Evolutionary conservation across 257 asterid species (phyloP), one percentile per base, ranked within the genome.

Genomic region (Solanum verrucosum): DNA sequence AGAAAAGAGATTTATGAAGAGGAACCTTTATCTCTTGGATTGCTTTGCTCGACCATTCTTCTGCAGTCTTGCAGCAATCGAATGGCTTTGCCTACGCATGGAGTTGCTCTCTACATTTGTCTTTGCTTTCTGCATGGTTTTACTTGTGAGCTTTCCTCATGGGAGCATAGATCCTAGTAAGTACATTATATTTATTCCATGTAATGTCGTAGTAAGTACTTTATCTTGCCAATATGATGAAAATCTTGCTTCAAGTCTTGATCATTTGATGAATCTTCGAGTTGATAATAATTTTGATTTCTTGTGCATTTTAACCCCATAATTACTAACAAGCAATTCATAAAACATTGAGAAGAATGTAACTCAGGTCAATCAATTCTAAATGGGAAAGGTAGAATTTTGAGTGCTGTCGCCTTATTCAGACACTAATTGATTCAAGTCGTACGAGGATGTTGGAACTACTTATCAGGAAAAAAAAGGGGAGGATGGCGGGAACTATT

Each of bases 1-100:
- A 93, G 98, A 96, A 87, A 97, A 97, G 92, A 90, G 99, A 91
- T 97, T 97, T 95, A 94, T 96, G 99, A 97, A 97, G 93, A 94
- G 96, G 94, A 97, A 97, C 91, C 94, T 97, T 78, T 92, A 96
- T 93, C 99, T 97, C 91, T 98, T 97, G 74, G 99, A 97, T 92
- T 96, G 98, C 94, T 97, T 95, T 92, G 94, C 98, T 90, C 99
- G 99, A 3, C 99, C 99, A 5, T 97, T 93, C 92, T 97, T 97
- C 92, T 97, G 97, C 94, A 95, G 99, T 89, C 93, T 97, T 91
- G 95, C 99, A 60, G 99, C 99, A 87, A 97, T 97, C 49, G 99
- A 97, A 91, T 97, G 99, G 99, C 99, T 97, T 86, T 97, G 99
- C 91, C 89, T 97, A 84, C 96, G 99, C 68, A 97, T 97, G 99